A percentile compares a stretch with the other conserved stretches of the same genome.
Conservation (phyloP, 2,329 filamentous ascomycete genomes). For the Fusarium verticillioides region DNA sequence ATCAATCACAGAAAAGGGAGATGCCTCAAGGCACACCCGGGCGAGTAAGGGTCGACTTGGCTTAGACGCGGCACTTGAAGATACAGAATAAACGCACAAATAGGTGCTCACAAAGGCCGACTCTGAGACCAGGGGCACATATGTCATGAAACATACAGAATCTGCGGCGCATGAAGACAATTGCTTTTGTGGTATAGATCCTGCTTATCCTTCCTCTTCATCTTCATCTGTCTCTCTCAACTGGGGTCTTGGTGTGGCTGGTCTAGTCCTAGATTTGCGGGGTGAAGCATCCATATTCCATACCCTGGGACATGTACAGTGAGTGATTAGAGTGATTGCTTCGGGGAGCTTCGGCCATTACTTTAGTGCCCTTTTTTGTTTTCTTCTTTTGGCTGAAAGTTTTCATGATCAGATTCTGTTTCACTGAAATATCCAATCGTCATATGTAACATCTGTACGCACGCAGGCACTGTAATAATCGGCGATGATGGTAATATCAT, state of each 20-base stretch:
- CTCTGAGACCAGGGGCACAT: conserved; percentile 20
- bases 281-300: conserved; percentile 10
- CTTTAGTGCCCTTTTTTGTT: background rate
- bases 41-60: conserved; percentile 16
- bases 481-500: background rate
- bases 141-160: conserved; percentile 26
- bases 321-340: background rate
- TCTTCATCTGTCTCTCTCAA: background rate
- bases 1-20: conserved; percentile 39
- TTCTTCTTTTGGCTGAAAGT: background rate
- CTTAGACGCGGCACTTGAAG: conserved; percentile 14
- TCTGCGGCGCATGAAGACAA: conserved; percentile 16
- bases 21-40: conserved; percentile 2
- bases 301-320: background rate
- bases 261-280: conserved; percentile 22
- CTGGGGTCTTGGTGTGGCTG: conserved; percentile 3
- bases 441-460: background rate
- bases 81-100: conserved; percentile 45
- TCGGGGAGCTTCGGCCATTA: conserved; percentile 11
- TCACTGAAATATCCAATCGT: background rate
- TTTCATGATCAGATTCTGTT: conserved; percentile 2
- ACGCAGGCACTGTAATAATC: background rate
- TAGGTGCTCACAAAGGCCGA: conserved; percentile 23
- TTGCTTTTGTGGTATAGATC: conserved; percentile 16
- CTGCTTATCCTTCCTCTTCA: conserved; percentile 6